Base-by-base conservation (phyloP, 257 asterid genomes). In the Primulina tabacum region DNA sequence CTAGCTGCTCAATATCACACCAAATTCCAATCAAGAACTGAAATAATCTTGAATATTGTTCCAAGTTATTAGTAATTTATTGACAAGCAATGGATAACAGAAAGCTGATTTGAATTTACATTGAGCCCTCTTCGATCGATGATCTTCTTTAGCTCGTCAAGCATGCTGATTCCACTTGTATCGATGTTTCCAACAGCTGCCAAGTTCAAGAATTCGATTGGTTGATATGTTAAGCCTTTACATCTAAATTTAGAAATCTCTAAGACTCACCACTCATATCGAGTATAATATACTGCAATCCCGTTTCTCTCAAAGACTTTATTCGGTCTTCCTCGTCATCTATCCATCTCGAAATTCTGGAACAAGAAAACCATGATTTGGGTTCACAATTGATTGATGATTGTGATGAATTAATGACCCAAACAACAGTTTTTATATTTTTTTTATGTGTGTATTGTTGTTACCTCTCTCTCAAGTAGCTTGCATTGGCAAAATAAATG, bases 111-210 rank as follows among this genome's bases (percentile, higher is more conserved):
- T 35, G 43, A 35, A 43, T 59, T 2, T 11, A 89, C 98, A 96
- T 87, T 91, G 76, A 94, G 84, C 74, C 84, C 93, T 84, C 93
- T 87, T 65, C 96, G 79, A 11, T 91, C 99, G 0, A 81, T 58
- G 60, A 76, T 81, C 88, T 87, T 91, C 81, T 84, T 85, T 11
- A 92, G 75, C 87, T 94, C 99, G 11, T 94, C 88, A 10, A 91
- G 75, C 99, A 94, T 91, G 83, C 93, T 84, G 26, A 94, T 86
- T 65, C 98, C 99, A 21, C 99, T 94, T 4, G 98, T 91, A 56
- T 94, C 99, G 20, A 94, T 91, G 88, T 92, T 94, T 24, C 90
- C 98, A 5, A 94, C 94, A 29, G 98, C 99, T 94, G 91, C 69
- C 17, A 62, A 59, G 56, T 50, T 50, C 56, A 50, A 4, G 20